phyloP scores from a whole-genome alignment of 2,329 filamentous ascomycete genomes.

The Fusarium sp. region DNA sequence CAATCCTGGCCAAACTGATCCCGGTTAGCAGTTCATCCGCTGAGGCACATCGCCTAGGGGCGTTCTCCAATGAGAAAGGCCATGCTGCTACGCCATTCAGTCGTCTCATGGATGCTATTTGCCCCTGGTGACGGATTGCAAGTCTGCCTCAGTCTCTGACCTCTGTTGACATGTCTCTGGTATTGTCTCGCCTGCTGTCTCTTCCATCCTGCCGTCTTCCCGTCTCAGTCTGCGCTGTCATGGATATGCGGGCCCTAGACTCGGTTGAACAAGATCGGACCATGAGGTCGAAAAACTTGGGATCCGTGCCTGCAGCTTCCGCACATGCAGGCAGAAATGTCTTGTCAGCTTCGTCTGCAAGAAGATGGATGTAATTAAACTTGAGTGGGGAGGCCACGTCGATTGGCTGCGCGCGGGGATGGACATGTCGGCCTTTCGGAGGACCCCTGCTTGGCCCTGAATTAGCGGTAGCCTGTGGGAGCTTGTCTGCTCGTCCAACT shows the following conservation, averaged over 20 bases:
- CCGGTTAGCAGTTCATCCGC: conserved; percentile 33
- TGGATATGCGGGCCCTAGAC: conserved; percentile 3
- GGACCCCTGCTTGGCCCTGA: conserved; percentile 35
- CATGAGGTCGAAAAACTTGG: conserved; percentile 26
- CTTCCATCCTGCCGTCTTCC: conserved; percentile 14
- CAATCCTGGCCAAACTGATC: conserved; percentile 30
- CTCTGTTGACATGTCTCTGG: conserved; percentile 15
- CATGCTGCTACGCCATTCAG: conserved; percentile 6
- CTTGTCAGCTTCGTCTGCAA: conserved; percentile 19
- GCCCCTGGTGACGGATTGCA: conserved; percentile 10
- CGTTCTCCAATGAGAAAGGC: conserved; percentile 9
- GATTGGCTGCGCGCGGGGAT: conserved; percentile 39
- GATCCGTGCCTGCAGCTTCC: background rate
- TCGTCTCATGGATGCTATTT: conserved; percentile 20
- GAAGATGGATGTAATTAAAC: conserved; percentile 46
- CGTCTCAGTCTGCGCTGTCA: background rate
- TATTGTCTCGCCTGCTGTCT: conserved; percentile 22
- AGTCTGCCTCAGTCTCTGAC: conserved; percentile 17
- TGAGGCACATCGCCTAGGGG: conserved; percentile 27
- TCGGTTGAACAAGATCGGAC: conserved; percentile 31
- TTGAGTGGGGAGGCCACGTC: conserved; percentile 30
- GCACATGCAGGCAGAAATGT: conserved; percentile 11
- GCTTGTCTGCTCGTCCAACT: conserved; percentile 9
- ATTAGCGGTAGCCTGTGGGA: conserved; percentile 11
- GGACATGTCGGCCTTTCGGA: conserved; percentile 22